Percentiles rank a stretch among this genome's conserved stretches.
Evolutionary conservation across 2,329 filamentous ascomycete genomes (phyloP).

Genomic region (Calonectria hongkongensis): DNA sequence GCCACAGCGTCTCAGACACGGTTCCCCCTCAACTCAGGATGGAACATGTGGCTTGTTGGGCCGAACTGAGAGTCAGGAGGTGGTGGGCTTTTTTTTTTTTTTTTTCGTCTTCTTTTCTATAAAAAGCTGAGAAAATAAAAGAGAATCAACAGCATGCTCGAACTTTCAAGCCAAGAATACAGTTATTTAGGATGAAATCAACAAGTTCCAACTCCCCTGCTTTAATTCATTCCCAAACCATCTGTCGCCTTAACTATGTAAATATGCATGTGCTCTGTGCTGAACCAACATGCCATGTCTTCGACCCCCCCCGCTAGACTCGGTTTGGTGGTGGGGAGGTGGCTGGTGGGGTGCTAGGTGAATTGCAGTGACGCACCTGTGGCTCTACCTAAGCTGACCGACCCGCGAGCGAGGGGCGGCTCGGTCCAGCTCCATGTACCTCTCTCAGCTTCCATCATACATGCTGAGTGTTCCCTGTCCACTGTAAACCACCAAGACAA

Average conservation of each 20-base stretch:
- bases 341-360: slow-evolving; percentile 40
- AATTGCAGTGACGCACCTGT: slow-evolving; percentile 52
- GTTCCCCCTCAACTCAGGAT: slow-evolving; percentile 6
- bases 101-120: too few species aligned
- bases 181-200: too few species aligned
- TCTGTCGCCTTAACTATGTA: too few species aligned
- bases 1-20: slow-evolving; percentile 14
- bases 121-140: too few species aligned
- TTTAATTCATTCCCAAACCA: too few species aligned
- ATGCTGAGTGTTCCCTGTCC: slow-evolving; percentile 35
- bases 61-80: neutral
- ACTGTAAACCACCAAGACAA: neutral
- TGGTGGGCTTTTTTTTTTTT: too few species aligned
- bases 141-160: too few species aligned
- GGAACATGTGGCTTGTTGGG: slow-evolving; percentile 22
- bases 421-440: slow-evolving; percentile 37
- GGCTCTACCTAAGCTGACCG: slow-evolving; percentile 48
- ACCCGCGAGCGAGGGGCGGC: slow-evolving; percentile 35
- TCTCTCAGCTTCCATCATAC: slow-evolving; percentile 58
- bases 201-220: too few species aligned
- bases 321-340: slow-evolving; percentile 46
- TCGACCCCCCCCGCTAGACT: neutral
- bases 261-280: too few species aligned
- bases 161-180: too few species aligned
- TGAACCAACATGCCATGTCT: neutral